Evolutionary conservation across 371 early-diverging fungal species (phyloP).

Genomic region (Syncephalastrum monosporum): DNA sequence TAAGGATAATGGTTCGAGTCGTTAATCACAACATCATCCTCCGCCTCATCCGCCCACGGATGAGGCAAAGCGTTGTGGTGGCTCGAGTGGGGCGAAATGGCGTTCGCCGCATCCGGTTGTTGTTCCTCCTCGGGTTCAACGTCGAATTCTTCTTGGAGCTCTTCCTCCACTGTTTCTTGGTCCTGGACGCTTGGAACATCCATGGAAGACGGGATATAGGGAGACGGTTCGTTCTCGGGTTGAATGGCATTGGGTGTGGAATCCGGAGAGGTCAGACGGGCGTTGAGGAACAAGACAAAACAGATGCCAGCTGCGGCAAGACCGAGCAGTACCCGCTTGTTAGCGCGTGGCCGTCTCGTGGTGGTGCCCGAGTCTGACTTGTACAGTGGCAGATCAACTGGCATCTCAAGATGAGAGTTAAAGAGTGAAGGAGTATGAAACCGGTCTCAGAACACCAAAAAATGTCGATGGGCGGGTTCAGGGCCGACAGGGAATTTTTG

Average conservation of each 20-base stretch:
- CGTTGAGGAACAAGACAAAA: constrained; percentile 14
- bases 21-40: constrained; percentile 23
- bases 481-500: too few relatives aligned
- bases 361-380: constrained; percentile 17
- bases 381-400: constrained; percentile 21
- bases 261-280: constrained; percentile 5
- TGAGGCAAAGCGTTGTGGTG: constrained; percentile 13
- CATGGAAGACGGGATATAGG: too few relatives aligned
- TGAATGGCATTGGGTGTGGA: background rate
- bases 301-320: constrained; percentile 10
- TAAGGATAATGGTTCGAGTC: constrained; percentile 40
- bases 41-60: constrained; percentile 11
- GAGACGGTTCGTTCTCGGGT: too few relatives aligned
- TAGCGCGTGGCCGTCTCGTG: constrained; percentile 15
- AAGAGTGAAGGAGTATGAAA: too few relatives aligned
- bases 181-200: too few relatives aligned
- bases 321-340: constrained; percentile 10
- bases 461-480: too few relatives aligned
- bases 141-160: constrained; percentile 1
- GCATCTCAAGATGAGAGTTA: constrained; percentile 9
- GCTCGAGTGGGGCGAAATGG: constrained; percentile 14
- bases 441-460: too few relatives aligned
- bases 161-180: background rate
- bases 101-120: constrained; percentile 5
- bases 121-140: constrained; percentile 1